Evolutionary conservation across 805 yeast genomes (phyloP).

Genomic region (Myxozyma lipomycoides): DNA sequence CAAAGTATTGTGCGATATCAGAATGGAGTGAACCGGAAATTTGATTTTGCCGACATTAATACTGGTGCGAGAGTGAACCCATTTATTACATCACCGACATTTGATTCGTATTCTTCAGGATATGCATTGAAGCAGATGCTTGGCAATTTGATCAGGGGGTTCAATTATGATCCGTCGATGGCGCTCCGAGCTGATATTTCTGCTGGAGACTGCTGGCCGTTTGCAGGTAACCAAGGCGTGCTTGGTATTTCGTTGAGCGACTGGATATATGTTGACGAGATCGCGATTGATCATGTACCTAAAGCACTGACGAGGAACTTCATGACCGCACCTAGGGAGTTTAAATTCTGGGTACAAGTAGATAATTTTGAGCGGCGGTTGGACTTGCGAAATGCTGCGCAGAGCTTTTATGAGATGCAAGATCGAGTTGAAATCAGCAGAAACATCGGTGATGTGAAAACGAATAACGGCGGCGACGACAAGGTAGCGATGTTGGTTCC

Average conservation of each 20-base stretch:
- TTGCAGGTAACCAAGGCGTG: conserved; percentile 33
- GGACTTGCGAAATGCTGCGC: conserved; percentile 3
- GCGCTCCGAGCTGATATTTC: conserved; percentile 28
- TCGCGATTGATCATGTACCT: conserved; percentile 33
- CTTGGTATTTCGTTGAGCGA: conserved; percentile 32
- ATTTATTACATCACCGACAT: conserved; percentile 29
- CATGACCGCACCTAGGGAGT: conserved; percentile 33
- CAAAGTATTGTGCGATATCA: conserved; percentile 15
- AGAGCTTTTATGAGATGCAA: background rate
- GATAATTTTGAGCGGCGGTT: conserved; percentile 17
- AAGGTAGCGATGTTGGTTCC: background rate
- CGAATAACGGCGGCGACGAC: background rate
- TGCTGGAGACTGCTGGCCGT: conserved; percentile 38
- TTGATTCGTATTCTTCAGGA: conserved; percentile 14
- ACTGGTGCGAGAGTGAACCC: conserved; percentile 33
- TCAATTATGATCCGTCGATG: background rate
- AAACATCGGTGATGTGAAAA: background rate
- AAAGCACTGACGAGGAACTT: conserved; percentile 28
- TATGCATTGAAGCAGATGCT: conserved; percentile 9
- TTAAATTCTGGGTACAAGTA: conserved; percentile 34
- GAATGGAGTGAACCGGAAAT: conserved; percentile 13
- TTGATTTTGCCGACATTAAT: conserved; percentile 22
- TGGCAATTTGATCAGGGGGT: conserved; percentile 10
- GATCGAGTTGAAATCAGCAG: background rate
- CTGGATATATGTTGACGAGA: conserved; percentile 27